Evolutionary conservation across 2,329 filamentous ascomycete genomes (phyloP).

Genomic region (Colletotrichum chrysophilum): DNA sequence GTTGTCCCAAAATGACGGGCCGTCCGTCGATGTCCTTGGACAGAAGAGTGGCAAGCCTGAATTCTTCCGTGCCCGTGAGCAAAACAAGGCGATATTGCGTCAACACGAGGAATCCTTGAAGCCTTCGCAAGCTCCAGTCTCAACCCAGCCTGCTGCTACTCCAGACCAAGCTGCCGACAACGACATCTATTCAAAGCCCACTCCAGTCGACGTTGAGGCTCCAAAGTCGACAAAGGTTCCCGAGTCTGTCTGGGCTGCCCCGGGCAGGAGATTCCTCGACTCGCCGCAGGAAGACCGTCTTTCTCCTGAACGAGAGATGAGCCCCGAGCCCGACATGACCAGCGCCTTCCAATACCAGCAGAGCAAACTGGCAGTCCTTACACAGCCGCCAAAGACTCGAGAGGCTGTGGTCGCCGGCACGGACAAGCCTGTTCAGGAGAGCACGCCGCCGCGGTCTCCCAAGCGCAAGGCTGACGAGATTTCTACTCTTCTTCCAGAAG

Average conservation of each 20-base stretch:
- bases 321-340: conserved; percentile 21
- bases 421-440: not conserved
- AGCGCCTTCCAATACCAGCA: conserved; percentile 21
- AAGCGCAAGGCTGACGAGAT: conserved; percentile 40
- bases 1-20: not conserved
- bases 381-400: not conserved
- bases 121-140: not conserved
- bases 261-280: conserved; percentile 17
- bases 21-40: conserved; percentile 34
- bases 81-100: conserved; percentile 31
- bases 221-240: conserved; percentile 3
- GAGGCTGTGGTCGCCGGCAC: not conserved
- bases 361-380: conserved; percentile 3
- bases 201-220: not conserved
- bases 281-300: not conserved
- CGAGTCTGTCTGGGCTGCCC: conserved; percentile 6
- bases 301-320: not conserved
- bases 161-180: not conserved
- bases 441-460: not conserved
- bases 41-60: conserved; percentile 41
- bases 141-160: not conserved
- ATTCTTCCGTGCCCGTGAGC: conserved; percentile 44
- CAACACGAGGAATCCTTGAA: not conserved
- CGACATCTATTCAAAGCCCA: not conserved
- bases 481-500: conserved; percentile 22